A percentile compares a stretch with the other conserved stretches of the same genome.
Conservation (phyloP, 2,329 filamentous ascomycete species). For the Colletotrichum brevisporum region DNA sequence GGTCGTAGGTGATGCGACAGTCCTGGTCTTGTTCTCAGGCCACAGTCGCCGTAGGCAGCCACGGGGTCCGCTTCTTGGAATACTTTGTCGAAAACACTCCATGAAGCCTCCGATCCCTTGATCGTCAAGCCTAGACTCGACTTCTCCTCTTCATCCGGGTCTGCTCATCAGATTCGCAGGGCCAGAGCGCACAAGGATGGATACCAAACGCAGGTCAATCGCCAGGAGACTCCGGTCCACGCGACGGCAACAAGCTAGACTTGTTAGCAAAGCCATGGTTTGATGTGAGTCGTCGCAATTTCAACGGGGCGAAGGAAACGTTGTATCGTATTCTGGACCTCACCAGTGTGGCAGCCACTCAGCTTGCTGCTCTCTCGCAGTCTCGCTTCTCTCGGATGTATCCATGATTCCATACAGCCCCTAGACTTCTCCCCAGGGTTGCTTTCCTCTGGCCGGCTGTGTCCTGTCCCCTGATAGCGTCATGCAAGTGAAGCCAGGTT, state of each 20-base stretch:
- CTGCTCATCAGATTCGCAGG: conserved; percentile 1
- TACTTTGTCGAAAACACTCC: background rate
- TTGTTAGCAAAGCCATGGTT: conserved; percentile 1
- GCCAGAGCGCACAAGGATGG: background rate
- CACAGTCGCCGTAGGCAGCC: background rate
- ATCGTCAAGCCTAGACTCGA: conserved; percentile 1
- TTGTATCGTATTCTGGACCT: background rate
- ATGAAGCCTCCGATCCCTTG: background rate
- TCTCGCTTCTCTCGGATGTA: background rate
- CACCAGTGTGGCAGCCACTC: background rate
- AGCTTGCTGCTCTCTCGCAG: background rate
- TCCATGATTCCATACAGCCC: background rate
- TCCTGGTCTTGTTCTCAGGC: background rate
- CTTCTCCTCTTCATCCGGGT: conserved; percentile 10
- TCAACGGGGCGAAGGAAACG: background rate
- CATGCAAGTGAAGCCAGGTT: conserved; percentile 23
- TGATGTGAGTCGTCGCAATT: conserved; percentile 1
- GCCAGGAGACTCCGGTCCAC: background rate
- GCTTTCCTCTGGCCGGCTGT: conserved; percentile 1
- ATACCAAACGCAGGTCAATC: conserved; percentile 22
- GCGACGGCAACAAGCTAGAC: conserved; percentile 6
- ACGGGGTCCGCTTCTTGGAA: conserved; percentile 1
- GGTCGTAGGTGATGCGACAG: conserved; percentile 7
- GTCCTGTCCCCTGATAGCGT: conserved; percentile 1
- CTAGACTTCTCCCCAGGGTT: background rate